phyloP scores from a whole-genome alignment of 2,329 filamentous ascomycete genomes.

The Corniculantispora saksenae region DNA sequence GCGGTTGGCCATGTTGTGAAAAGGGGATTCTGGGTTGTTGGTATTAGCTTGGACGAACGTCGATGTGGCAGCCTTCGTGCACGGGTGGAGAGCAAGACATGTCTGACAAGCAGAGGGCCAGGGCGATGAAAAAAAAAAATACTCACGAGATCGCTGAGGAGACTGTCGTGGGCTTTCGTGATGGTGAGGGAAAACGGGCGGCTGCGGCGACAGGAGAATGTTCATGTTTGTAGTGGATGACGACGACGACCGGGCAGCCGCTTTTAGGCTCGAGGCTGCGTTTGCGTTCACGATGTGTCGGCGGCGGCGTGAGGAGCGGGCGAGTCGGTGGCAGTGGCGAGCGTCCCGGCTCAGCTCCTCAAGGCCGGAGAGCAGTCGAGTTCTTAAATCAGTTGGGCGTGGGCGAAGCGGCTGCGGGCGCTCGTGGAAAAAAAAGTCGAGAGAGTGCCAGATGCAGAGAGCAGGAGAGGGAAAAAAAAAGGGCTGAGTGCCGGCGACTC shows the following conservation, averaged over 20 bases:
- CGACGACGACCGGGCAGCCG: slow-evolving; percentile 6
- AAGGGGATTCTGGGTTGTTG: slow-evolving; percentile 40
- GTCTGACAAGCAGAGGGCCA: not conserved
- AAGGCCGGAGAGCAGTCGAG: too few relatives aligned
- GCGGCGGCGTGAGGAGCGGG: slow-evolving; percentile 3
- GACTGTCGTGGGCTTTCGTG: slow-evolving; percentile 58
- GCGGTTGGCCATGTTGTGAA: slow-evolving; percentile 55
- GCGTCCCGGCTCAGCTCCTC: slow-evolving; percentile 13
- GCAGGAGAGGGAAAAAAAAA: slow-evolving; percentile 1
- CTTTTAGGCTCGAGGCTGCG: slow-evolving; percentile 10
- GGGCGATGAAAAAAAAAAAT: not conserved
- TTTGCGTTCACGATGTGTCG: slow-evolving; percentile 15
- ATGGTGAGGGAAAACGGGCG: slow-evolving; percentile 59
- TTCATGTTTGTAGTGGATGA: slow-evolving; percentile 54
- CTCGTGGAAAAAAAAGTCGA: not conserved
- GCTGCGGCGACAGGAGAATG: slow-evolving; percentile 61
- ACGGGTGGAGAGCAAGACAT: not conserved
- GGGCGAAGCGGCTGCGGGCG: not conserved
- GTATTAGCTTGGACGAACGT: slow-evolving; percentile 13
- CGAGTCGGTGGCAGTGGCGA: slow-evolving; percentile 3
- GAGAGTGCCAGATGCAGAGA: not conserved
- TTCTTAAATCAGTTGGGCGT: not conserved
- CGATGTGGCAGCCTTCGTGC: too few relatives aligned
- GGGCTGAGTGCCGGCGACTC: slow-evolving; percentile 14
- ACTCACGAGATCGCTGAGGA: slow-evolving; percentile 58